phyloP scores from a whole-genome alignment of 2,329 filamentous ascomycete genomes.

The Cercospora zeina region DNA sequence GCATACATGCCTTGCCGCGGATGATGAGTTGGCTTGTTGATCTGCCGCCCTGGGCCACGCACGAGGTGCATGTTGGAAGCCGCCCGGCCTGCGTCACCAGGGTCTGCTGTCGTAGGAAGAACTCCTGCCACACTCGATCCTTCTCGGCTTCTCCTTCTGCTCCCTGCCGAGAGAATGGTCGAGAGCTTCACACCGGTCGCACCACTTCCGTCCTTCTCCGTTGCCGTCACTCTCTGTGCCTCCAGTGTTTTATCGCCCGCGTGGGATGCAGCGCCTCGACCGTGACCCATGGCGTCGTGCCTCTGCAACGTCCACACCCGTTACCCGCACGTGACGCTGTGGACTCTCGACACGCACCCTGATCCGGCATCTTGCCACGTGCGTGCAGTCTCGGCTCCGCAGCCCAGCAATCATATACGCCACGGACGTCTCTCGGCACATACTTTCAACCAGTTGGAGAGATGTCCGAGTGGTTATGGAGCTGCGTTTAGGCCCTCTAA shows the following conservation, averaged over 20 bases:
- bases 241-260: not conserved
- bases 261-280: too few species aligned
- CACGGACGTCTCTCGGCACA: not conserved
- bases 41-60: slow-evolving; percentile 16
- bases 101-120: slow-evolving; percentile 11
- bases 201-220: slow-evolving; percentile 2
- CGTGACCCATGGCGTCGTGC: not conserved
- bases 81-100: slow-evolving; percentile 13
- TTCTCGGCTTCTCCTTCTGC: not conserved
- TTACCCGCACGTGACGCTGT: not conserved
- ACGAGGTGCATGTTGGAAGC: slow-evolving; percentile 10
- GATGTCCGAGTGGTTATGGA: slow-evolving; percentile 36
- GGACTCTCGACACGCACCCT: not conserved
- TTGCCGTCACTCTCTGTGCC: not conserved
- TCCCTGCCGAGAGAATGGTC: not conserved
- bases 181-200: not conserved
- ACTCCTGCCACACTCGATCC: slow-evolving; percentile 6
- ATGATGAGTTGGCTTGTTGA: too few species aligned
- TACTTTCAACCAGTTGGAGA: slow-evolving; percentile 16
- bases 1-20: too few species aligned
- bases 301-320: not conserved
- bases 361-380: too few species aligned
- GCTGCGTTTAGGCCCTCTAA: slow-evolving; percentile 36
- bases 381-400: too few species aligned
- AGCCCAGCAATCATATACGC: too few species aligned